A percentile compares a stretch with the other conserved stretches of the same genome.
phyloP scores from a whole-genome alignment of 495 filamentous ascomycete genomes.

The Aspergillus taichungensis region DNA sequence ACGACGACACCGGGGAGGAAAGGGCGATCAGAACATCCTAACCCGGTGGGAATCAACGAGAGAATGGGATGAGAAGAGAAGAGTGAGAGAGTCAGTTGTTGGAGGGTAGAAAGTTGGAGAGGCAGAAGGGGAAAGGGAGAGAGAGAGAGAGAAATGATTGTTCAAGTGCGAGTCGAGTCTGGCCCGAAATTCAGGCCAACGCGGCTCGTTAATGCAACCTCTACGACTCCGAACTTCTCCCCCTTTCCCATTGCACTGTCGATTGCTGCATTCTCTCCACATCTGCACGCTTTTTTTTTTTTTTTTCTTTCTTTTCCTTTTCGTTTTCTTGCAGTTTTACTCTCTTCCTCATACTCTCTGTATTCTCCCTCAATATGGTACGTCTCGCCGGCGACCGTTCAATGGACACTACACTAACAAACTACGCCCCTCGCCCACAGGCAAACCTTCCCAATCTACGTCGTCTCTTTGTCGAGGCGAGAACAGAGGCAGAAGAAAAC shows the following conservation, averaged over 20 bases:
- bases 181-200: too few species aligned
- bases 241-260: too few species aligned
- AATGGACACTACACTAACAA: background rate
- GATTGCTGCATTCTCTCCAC: too few species aligned
- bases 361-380: constrained; percentile 6
- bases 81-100: background rate
- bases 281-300: too few species aligned
- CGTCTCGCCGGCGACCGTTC: too few species aligned
- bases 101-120: background rate
- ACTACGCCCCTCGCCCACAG: constrained; percentile 25
- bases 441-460: constrained; percentile 90
- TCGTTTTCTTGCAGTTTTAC: too few species aligned
- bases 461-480: constrained; percentile 90
- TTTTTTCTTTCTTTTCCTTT: too few species aligned
- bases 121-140: background rate
- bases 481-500: constrained; percentile 89
- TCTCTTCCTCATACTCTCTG: background rate
- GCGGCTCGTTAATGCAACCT: too few species aligned
- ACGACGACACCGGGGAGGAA: constrained; percentile 6
- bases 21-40: background rate
- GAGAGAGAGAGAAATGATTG: too few species aligned
- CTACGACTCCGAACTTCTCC: too few species aligned
- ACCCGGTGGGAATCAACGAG: too few species aligned
- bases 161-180: too few species aligned
- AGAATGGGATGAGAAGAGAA: background rate